Conservation (phyloP, 2,329 filamentous ascomycete species). For the Aspergillus japonicus region DNA sequence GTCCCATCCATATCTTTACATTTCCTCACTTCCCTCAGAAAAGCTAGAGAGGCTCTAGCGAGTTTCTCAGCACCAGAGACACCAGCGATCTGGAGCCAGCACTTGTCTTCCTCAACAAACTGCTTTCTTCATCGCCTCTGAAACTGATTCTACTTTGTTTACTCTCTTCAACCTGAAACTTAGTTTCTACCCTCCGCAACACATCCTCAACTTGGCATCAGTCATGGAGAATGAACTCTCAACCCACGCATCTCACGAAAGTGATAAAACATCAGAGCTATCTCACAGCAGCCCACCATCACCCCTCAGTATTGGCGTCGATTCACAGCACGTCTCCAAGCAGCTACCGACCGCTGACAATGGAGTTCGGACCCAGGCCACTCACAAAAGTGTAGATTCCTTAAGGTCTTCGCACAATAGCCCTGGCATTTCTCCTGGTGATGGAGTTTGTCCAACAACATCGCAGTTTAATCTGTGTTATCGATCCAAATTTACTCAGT, state of each 20-base stretch:
- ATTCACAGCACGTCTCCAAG: not conserved
- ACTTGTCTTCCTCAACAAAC: not conserved
- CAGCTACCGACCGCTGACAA: not conserved
- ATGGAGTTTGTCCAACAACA: constrained; percentile 9
- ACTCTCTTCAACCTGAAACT: not conserved
- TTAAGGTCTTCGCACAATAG: not conserved
- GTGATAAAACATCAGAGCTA: not conserved
- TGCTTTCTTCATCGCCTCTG: not conserved
- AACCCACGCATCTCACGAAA: not conserved
- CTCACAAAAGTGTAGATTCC: not conserved
- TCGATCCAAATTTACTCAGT: constrained; percentile 7
- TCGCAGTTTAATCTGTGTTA: constrained; percentile 11
- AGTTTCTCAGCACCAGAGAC: not conserved
- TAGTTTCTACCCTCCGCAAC: not conserved
- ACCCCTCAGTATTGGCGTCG: too few species aligned
- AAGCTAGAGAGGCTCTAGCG: too few species aligned
- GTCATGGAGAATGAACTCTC: not conserved
- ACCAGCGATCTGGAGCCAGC: not conserved
- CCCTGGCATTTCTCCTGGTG: constrained; percentile 3
- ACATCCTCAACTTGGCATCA: not conserved
- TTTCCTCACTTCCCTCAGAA: too few species aligned
- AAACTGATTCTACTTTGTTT: not conserved
- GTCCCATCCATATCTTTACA: too few species aligned
- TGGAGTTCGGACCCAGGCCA: not conserved
- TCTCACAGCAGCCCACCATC: too few species aligned